Base-by-base conservation (phyloP, 2,329 filamentous ascomycete species). In the Cladophialophora chaetospira region DNA sequence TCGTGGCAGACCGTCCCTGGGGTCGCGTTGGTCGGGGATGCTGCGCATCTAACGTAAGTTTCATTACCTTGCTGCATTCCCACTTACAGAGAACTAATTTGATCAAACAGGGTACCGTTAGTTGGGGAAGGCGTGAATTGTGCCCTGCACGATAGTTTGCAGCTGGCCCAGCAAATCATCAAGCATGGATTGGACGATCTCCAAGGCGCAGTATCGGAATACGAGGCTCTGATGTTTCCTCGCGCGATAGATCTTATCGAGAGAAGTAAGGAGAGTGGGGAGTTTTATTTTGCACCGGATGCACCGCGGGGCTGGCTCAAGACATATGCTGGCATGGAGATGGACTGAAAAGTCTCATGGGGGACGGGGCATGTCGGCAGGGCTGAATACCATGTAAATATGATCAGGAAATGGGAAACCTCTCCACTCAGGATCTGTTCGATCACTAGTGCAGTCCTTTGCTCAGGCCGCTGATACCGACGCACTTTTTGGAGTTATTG, bases 121-220 rank as follows among this genome's bases (percentile, higher is more conserved):
- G 63, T 64, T 44, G 67, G 67, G 2, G 66, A 66, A 28, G 67
- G 67, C 2, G 66, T 68, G 21, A 68, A 68, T 15, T 55, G 57
- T 26, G 61, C 64, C 19, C 63, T 68, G 62, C 60, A 48, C n/a
- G 65, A 68, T 59, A 59, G 63, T 8, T 23, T 66, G 29, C 17
- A 55, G 8, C 36, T 67, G 25, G 58, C 58, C n/a, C 55, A 64
- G 5, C 33, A 15, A 56, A 48, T 43, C 13, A 50, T 48, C 28
- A 38, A 52, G 23, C 28, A 28, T 13, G 55, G 57, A 44, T 13
- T 56, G 11, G 47, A 36, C 5, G 51, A 51, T 5, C 49, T 64
- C 5, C 13, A 35, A n/a, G 33, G 15, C 13, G 65, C 64, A n/a
- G 56, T 67, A 6, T 28, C 48, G 45, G 42, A 56, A 21, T 67